Base-by-base conservation (phyloP, 192 early-diverging fungal genomes). In the Coemansia sp. region DNA sequence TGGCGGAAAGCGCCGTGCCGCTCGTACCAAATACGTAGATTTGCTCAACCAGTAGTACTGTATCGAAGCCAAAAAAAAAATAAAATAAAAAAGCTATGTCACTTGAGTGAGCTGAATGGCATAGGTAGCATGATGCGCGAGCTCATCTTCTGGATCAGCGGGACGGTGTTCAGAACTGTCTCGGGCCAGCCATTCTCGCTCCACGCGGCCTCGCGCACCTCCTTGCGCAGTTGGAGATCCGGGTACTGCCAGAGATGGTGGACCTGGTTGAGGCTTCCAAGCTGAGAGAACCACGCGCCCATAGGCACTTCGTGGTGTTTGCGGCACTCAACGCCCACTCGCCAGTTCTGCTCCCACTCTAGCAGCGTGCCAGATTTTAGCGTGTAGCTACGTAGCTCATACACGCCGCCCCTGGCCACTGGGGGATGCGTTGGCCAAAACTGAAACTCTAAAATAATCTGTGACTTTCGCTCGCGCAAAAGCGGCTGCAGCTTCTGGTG, bases 211-310 rank as follows among this genome's bases (percentile, higher is more conserved):
- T 97, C 95, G 59, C 95, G 88, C 38, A 90, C 90, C 68, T 86
- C 87, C 77, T 97, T 97, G 67, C 95, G 92, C 7, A 86, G 86
- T 69, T 94, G 88, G 36, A 97, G 81, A 66, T 95, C 90, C 33
- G 91, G 86, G 72, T 97, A 94, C 70, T 86, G 86, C 93, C 93
- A 94, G 83, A 95, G 88, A 61, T 97, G 95, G 73, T 95, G 94
- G 5, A 97, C 95, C 62, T 86, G 87, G 74, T 95, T 93, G 42
- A 97, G 75, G 18, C 85, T 73, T 21, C 94, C 94, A 26, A 96
- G 84, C 82, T 97, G 95, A 42, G 88, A 90, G 73, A 97, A 97
- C 95, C 95, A 97, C 5, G 94, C 95, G 13, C 95, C 95, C 58
- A 97, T 90, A 28, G 94, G 95, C 65, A 92, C 89, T 69, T 93